phyloP scores from a whole-genome alignment of 352 stramenopile species.

The Globisporangium carolinianum region DNA sequence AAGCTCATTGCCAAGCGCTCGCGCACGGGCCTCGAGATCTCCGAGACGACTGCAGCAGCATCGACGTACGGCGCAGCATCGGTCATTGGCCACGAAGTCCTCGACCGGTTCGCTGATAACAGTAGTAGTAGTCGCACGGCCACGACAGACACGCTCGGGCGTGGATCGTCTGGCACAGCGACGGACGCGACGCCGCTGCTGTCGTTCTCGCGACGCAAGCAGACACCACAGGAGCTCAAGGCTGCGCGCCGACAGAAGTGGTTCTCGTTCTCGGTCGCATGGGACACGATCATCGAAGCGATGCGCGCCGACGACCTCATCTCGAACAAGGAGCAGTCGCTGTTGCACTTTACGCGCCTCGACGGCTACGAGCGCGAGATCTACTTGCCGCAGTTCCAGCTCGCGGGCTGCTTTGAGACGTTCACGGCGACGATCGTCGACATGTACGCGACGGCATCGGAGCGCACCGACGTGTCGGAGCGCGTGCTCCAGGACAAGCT shows the following conservation, averaged over 20 bases:
- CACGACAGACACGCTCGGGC: background rate
- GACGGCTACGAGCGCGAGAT: constrained; percentile 96
- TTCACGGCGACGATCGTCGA: constrained; percentile 75
- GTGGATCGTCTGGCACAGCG: background rate
- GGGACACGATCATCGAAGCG: constrained; percentile 96
- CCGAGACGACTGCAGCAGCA: constrained; percentile 18
- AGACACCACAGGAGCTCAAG: constrained; percentile 71
- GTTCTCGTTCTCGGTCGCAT: constrained; percentile 97
- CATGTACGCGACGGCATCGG: constrained; percentile 42
- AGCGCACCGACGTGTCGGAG: constrained; percentile 46
- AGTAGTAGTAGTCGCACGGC: constrained; percentile 6
- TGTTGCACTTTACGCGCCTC: constrained; percentile 95
- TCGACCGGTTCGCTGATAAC: constrained; percentile 45
- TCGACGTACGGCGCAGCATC: constrained; percentile 41
- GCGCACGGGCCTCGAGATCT: constrained; percentile 64
- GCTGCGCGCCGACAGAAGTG: constrained; percentile 96
- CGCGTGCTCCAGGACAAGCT: constrained; percentile 75
- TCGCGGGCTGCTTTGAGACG: constrained; percentile 94
- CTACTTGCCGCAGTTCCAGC: constrained; percentile 97
- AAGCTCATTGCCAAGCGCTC: constrained; percentile 79
- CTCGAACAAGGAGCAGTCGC: constrained; percentile 78
- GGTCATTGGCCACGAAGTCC: constrained; percentile 43
- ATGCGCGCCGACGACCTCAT: constrained; percentile 92
- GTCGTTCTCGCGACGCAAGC: constrained; percentile 83
- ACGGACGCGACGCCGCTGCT: constrained; percentile 70